These are phyloP conservation scores for Metarhizium robertsii DNA, from an alignment of 2,329 filamentous ascomycete species.

Conservation along the genomic window DNA sequence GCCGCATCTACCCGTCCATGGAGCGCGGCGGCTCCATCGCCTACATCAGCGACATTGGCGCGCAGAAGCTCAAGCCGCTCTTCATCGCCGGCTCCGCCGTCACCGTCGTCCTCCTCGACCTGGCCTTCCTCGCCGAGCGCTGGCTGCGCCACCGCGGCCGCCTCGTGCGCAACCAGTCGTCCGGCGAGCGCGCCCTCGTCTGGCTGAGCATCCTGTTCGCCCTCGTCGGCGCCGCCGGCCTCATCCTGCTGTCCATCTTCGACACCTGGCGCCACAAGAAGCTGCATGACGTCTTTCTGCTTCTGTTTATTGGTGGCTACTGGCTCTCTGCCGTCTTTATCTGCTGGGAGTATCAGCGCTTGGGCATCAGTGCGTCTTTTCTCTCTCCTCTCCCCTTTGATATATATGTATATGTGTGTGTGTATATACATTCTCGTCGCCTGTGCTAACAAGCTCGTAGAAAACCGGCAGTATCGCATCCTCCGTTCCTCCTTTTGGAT, in stretches of 20 bases:
- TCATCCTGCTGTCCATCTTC: constrained; percentile 79
- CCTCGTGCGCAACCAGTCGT: constrained; percentile 61
- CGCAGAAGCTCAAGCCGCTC: constrained; percentile 57
- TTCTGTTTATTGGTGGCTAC: constrained; percentile 80
- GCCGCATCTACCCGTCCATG: constrained; percentile 54
- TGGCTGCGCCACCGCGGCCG: constrained; percentile 77
- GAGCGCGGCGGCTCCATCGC: constrained; percentile 47
- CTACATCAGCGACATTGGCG: constrained; percentile 63
- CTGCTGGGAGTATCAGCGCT: constrained; percentile 80
- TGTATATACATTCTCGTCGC: no score
- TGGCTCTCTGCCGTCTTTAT: constrained; percentile 78
- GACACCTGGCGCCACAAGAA: constrained; percentile 62
- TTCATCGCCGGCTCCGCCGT: constrained; percentile 65
- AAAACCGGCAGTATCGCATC: constrained; percentile 65
- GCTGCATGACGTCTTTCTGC: constrained; percentile 68
- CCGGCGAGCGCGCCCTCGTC: constrained; percentile 53
- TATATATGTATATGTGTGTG: no score
- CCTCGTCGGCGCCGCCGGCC: constrained; percentile 63
- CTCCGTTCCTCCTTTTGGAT: constrained; percentile 76
- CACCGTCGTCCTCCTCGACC: constrained; percentile 71
- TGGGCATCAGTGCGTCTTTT: constrained; percentile 55
- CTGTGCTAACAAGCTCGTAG: constrained; percentile 18
- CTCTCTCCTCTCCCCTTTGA: not conserved
- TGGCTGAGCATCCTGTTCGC: constrained; percentile 57
- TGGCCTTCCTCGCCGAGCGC: constrained; percentile 71